Evolutionary conservation across 2,329 filamentous ascomycete genomes (phyloP).

Genomic region (Pseudopyricularia cyperi): DNA sequence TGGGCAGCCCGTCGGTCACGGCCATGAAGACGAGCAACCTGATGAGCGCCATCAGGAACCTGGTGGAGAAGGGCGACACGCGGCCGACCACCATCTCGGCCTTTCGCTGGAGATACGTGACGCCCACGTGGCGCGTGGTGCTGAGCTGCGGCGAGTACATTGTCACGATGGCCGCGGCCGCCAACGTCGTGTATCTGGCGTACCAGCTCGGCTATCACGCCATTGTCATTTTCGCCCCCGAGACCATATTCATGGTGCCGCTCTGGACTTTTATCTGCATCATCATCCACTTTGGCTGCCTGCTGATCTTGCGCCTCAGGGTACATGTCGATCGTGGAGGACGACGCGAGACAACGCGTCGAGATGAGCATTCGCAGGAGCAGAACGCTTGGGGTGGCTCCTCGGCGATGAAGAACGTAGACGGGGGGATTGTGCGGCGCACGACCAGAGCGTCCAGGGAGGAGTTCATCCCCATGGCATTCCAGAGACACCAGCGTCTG

Average conservation of each 20-base stretch:
- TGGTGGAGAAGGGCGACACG: neutral
- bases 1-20: neutral
- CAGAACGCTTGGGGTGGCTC: neutral
- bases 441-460: neutral
- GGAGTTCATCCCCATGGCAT: neutral
- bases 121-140: neutral
- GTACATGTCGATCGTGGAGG: neutral
- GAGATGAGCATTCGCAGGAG: neutral
- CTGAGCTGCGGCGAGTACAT: slow-evolving; percentile 9
- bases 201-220: slow-evolving; percentile 14
- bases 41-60: neutral
- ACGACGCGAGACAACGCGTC: neutral
- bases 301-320: neutral
- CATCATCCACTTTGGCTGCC: slow-evolving; percentile 4
- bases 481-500: neutral
- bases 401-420: neutral
- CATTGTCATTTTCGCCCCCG: slow-evolving; percentile 12
- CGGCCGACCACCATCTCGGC: neutral
- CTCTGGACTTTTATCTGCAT: slow-evolving; percentile 13
- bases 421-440: neutral
- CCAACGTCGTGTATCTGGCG: slow-evolving; percentile 12
- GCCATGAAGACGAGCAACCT: neutral
- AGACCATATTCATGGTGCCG: slow-evolving; percentile 10
- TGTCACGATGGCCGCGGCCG: slow-evolving; percentile 9
- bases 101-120: neutral